These are phyloP conservation scores for Mycena maculata DNA, from an alignment of 768 basidiomycete species.

Conservation along the genomic window DNA sequence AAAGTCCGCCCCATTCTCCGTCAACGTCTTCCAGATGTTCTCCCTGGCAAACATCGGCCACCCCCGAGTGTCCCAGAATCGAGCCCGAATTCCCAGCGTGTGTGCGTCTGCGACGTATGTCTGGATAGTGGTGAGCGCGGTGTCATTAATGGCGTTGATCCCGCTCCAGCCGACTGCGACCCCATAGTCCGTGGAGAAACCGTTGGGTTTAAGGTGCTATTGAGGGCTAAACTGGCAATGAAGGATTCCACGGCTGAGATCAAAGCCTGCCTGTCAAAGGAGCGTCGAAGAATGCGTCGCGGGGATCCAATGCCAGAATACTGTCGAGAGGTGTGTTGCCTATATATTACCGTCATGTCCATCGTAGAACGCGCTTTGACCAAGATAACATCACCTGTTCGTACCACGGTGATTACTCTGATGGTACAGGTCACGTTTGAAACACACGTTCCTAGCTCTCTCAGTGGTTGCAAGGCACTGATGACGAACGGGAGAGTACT, in stretches of 20 bases:
- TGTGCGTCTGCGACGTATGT: conserved; percentile 58
- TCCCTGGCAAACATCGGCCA: conserved; percentile 58
- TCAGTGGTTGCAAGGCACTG: conserved; percentile 58
- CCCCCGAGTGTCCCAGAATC: conserved; percentile 66
- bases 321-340: conserved; percentile 59
- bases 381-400: conserved; percentile 50
- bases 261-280: conserved; percentile 50
- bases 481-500: conserved; percentile 56
- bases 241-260: neutral
- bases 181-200: conserved; percentile 62
- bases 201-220: conserved; percentile 53
- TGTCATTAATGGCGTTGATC: conserved; percentile 53
- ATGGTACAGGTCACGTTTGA: conserved; percentile 51
- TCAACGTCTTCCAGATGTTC: conserved; percentile 56
- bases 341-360: neutral
- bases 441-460: conserved; percentile 53
- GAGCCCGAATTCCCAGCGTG: conserved; percentile 54
- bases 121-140: conserved; percentile 52
- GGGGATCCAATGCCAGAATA: conserved; percentile 56
- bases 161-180: conserved; percentile 61
- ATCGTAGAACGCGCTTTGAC: conserved; percentile 7
- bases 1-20: conserved; percentile 61
- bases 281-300: conserved; percentile 66
- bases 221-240: conserved; percentile 24
- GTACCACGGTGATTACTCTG: conserved; percentile 57